Percentiles rank a stretch among this genome's conserved stretches.
phyloP scores from a whole-genome alignment of 106 monocot genomes.

The Agapanthus africanus region DNA sequence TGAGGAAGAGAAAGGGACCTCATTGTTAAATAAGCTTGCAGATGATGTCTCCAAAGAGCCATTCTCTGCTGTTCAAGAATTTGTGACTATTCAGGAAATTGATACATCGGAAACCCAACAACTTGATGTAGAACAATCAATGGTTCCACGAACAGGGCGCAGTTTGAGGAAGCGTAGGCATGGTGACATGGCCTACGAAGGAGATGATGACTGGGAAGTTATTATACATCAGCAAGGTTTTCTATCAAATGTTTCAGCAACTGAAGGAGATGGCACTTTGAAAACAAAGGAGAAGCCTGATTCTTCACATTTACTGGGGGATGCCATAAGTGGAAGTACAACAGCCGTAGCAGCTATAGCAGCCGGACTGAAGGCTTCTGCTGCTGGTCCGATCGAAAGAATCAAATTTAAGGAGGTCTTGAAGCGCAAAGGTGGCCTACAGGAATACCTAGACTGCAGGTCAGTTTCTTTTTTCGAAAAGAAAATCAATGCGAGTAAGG shows the following conservation, averaged over 20 bases:
- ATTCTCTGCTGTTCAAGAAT: constrained; percentile 8
- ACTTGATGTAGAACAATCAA: constrained; percentile 27
- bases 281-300: constrained; percentile 33
- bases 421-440: constrained; percentile 83
- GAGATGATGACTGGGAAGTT: constrained; percentile 86
- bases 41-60: constrained; percentile 17
- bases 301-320: constrained; percentile 12
- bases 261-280: constrained; percentile 20
- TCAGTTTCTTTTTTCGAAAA: constrained; percentile 24
- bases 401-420: constrained; percentile 87
- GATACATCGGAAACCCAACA: constrained; percentile 13
- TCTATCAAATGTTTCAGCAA: constrained; percentile 22
- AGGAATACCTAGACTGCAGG: constrained; percentile 91
- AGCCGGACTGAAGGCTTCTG: constrained; percentile 73
- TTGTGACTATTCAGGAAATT: constrained; percentile 7
- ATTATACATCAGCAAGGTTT: constrained; percentile 48
- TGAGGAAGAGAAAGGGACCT: constrained; percentile 3
- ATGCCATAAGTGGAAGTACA: constrained; percentile 25
- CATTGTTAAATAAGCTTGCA: constrained; percentile 3
- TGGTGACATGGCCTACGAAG: constrained; percentile 92
- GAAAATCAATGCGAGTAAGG: background rate
- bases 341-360: constrained; percentile 82
- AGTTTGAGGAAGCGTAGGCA: constrained; percentile 48
- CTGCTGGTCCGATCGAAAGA: constrained; percentile 71
- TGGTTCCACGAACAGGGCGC: constrained; percentile 21